Conservation (phyloP, 192 early-diverging fungal genomes). For the Entomortierella chlamydospora region DNA sequence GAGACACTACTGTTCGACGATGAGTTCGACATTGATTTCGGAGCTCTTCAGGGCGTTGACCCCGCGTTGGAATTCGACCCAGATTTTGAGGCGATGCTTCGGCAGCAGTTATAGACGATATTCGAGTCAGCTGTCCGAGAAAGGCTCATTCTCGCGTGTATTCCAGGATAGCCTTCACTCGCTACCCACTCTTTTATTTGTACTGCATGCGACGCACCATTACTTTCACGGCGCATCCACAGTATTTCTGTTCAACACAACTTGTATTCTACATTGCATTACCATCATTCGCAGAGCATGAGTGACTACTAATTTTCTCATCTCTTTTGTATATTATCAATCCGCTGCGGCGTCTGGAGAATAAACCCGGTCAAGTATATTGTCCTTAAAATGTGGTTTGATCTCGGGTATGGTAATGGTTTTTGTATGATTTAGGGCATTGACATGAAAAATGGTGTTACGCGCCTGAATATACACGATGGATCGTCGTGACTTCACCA, state of each 20-base stretch:
- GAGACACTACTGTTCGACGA: conserved; percentile 21
- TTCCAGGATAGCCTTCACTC: background rate
- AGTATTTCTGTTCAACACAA: background rate
- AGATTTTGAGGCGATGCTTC: conserved; percentile 25
- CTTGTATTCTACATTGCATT: background rate
- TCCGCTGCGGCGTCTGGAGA: background rate
- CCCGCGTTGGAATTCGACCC: conserved; percentile 17
- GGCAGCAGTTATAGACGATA: conserved; percentile 1
- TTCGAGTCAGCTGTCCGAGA: background rate
- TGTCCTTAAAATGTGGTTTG: too few species aligned
- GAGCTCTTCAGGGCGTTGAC: background rate
- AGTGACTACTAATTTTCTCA: background rate
- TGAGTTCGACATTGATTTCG: conserved; percentile 20
- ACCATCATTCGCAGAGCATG: background rate
- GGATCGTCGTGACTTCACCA: conserved; percentile 25
- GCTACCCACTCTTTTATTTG: background rate
- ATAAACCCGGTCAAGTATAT: conserved; percentile 10
- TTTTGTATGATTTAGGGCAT: too few species aligned
- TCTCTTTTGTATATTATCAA: background rate
- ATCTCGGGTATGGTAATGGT: background rate
- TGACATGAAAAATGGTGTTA: too few species aligned
- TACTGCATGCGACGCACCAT: background rate
- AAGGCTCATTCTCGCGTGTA: background rate
- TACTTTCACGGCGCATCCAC: background rate
- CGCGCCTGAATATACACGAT: conserved; percentile 27